Percentiles rank a stretch among this genome's conserved stretches.
These are phyloP conservation scores for Beauveria brongniartii DNA, from an alignment of 2,329 filamentous ascomycete species.

Conservation along the genomic window DNA sequence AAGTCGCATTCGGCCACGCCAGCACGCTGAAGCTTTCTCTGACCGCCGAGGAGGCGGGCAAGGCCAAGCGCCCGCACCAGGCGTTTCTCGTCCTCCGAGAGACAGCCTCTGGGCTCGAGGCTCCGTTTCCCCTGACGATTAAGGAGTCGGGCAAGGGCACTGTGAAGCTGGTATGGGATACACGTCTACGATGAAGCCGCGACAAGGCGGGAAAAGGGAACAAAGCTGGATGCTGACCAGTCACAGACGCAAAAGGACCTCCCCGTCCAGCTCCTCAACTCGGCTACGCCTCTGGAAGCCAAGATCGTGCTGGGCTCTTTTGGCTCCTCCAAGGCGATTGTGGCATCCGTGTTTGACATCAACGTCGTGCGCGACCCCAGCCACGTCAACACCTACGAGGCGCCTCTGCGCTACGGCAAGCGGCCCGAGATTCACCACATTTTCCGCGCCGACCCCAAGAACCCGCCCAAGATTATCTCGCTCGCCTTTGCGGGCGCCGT, in stretches of 20 bases:
- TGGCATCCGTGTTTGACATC: conserved; percentile 65
- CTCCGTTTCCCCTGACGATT: conserved; percentile 73
- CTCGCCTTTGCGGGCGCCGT: conserved; percentile 69
- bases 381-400: conserved; percentile 50
- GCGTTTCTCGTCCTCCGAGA: conserved; percentile 83
- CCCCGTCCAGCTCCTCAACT: conserved; percentile 68
- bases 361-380: conserved; percentile 56
- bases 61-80: conserved; percentile 81
- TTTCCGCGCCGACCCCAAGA: conserved; percentile 73
- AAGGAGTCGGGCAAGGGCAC: conserved; percentile 85
- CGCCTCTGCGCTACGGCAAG: conserved; percentile 75
- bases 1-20: conserved; percentile 55
- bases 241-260: conserved; percentile 78
- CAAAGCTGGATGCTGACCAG: conserved; percentile 14
- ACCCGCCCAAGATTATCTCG: conserved; percentile 72
- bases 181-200: background rate
- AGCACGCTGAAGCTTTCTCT: conserved; percentile 77
- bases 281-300: conserved; percentile 63
- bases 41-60: conserved; percentile 71
- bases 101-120: conserved; percentile 65
- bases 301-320: conserved; percentile 81
- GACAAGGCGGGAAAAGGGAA: background rate
- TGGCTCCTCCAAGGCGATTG: conserved; percentile 61
- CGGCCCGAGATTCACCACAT: conserved; percentile 81
- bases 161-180: conserved; percentile 65